Conservation (phyloP, 2,329 filamentous ascomycete species). For the Penicillium concentricum region DNA sequence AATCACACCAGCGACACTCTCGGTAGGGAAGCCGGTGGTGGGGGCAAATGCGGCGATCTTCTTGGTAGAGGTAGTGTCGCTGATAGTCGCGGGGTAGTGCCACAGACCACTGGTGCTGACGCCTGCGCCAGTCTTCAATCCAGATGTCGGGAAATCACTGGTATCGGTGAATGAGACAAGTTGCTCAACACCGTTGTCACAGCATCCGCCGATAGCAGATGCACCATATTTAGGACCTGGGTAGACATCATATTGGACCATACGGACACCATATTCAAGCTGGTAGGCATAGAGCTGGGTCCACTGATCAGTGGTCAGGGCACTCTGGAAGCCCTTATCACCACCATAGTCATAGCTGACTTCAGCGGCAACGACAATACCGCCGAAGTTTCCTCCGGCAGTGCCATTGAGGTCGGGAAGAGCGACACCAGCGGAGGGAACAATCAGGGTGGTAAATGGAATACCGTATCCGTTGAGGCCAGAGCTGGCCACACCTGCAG, state of each 20-base stretch:
- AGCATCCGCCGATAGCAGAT: slow-evolving; percentile 47
- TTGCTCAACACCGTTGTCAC: slow-evolving; percentile 50
- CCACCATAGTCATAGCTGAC: slow-evolving; percentile 56
- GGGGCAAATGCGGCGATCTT: slow-evolving; percentile 55
- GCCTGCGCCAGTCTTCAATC: slow-evolving; percentile 51
- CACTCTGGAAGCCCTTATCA: slow-evolving; percentile 48
- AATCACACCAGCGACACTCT: slow-evolving; percentile 58
- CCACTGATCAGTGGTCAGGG: slow-evolving; percentile 58
- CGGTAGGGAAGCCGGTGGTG: slow-evolving; percentile 39
- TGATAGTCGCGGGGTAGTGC: slow-evolving; percentile 60
- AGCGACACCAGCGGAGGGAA: slow-evolving; percentile 53
- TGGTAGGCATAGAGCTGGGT: slow-evolving; percentile 58
- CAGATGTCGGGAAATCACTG: slow-evolving; percentile 55
- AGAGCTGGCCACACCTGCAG: slow-evolving; percentile 50
- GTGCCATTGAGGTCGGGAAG: slow-evolving; percentile 55
- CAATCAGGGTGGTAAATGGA: slow-evolving; percentile 55
- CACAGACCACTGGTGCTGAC: slow-evolving; percentile 55
- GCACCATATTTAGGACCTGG: slow-evolving; percentile 54
- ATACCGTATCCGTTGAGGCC: slow-evolving; percentile 63
- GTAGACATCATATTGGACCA: slow-evolving; percentile 61
- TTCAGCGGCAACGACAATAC: slow-evolving; percentile 56
- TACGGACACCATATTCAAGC: slow-evolving; percentile 56
- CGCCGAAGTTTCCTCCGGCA: slow-evolving; percentile 57
- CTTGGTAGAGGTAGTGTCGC: slow-evolving; percentile 53
- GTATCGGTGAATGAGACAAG: slow-evolving; percentile 55